Base-by-base conservation (phyloP, 192 early-diverging fungal species). In the Umbelopsis vinacea region DNA sequence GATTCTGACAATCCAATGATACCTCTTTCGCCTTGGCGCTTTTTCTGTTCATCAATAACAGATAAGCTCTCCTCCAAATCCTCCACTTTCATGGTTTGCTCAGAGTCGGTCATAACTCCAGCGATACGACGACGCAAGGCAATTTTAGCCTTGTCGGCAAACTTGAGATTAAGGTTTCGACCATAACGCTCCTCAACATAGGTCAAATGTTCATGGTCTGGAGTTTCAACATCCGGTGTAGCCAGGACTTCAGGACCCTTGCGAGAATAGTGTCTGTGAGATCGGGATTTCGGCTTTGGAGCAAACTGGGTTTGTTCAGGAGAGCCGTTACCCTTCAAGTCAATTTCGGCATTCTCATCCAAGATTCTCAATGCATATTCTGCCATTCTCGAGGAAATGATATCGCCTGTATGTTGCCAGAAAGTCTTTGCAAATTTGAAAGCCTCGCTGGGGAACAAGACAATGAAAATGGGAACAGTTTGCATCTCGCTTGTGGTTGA, bases 171-270 rank as follows among this genome's bases (percentile, higher is more conserved):
- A 52, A 97, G 63, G 75, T 97, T 98, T 46, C 97, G 89, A 17
- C 97, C 97, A 84, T 93, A 98, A 10, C 97, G 89, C 79, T 97
- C 95, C 76, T 98, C 97, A 8, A 98, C 84, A 80, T 93, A 97
- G 52, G 83, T 73, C 24, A 86, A 76, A 43, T 87, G 83, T 45
- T 93, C 92, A 37, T 74, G 75, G 11, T 82, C 79, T 38, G 70
- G 69, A 38, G 71, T 60, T 29, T 76, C 84, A 57, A 76, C 75
- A 37, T 78, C 78, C 24, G 45, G 66, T 24, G 48, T 46, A 10
- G 71, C 38, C 52, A 50, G 19, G 33, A 35, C 52, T 12, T 69
- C 63, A 9, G 52, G 19, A 48, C 45, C 43, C 26, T 46, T 38
- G 38, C 72, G 55, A 9, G 55, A 68, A 24, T 76, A 71, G 14